Conservation (phyloP, 441 rosid species). For the Eutrema salsugineum region DNA sequence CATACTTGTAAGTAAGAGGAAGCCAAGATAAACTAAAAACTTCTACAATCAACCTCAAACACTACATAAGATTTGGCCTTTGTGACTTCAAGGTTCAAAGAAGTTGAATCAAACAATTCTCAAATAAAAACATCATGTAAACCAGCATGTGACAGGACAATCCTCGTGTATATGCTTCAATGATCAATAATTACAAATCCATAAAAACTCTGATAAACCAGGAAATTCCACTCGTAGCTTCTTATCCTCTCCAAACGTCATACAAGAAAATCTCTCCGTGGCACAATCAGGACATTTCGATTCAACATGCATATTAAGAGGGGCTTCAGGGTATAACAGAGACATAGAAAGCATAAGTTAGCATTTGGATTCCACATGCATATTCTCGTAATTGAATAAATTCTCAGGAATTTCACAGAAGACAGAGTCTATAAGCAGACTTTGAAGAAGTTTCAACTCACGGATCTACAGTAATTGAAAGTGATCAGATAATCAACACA, state of each 20-base stretch:
- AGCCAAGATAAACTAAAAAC: background rate
- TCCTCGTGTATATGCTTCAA: too few relatives aligned
- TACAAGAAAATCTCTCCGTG: too few relatives aligned
- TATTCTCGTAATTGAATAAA: background rate
- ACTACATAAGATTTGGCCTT: background rate
- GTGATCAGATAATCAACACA: background rate
- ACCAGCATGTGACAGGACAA: too few relatives aligned
- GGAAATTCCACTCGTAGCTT: too few relatives aligned
- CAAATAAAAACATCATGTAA: background rate
- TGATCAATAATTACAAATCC: too few relatives aligned
- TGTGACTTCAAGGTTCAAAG: background rate
- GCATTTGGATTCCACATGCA: slow-evolving; percentile 12
- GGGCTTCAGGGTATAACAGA: background rate
- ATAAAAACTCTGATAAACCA: too few relatives aligned
- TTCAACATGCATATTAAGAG: background rate
- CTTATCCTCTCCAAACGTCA: too few relatives aligned
- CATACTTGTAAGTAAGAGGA: background rate
- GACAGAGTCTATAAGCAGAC: background rate
- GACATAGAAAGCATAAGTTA: background rate
- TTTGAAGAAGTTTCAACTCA: background rate
- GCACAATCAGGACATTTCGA: background rate
- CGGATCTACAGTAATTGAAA: background rate
- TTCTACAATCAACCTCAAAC: background rate
- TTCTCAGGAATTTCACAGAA: background rate
- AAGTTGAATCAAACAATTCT: background rate